Base-by-base conservation (phyloP, 202 grass and related monocot species). In the Sporobolus alterniflorus region DNA sequence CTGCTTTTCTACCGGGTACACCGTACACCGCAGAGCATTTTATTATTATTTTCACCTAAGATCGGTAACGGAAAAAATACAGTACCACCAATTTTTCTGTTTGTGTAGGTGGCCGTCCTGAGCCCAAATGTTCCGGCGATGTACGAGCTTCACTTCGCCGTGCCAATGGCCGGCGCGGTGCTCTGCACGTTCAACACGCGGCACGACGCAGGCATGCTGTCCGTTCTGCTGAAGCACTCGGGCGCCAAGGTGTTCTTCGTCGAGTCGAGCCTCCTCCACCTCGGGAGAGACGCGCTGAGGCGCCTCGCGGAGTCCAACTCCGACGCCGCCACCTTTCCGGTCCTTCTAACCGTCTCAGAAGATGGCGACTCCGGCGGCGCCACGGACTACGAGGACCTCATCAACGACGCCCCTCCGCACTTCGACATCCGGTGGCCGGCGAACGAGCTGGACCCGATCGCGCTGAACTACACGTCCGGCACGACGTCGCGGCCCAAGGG, bases 401-500 rank as follows among this genome's bases (percentile, higher is more conserved):
- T 97, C 21, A n/a, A 21, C 31, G 33, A 66, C 17, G 85, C 65
- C 1, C 68, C 88, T 2, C 42, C 75, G 6, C 18, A 51, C 41
- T 97, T 94, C 49, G 87, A 90, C 30, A 90, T 97, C 71, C 80
- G 72, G 79, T 94, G 89, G 91, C 94, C 89, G 40, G 49, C 15
- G 40, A 64, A 78, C 75, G 92, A 91, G 62, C 71, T 84, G 47
- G 92, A 92, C 51, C 90, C 92, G 11, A 97, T 97, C 79, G 20
- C 92, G 5, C 75, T 98, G 9, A 98, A 93, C 67, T 94, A 94
- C 80, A 94, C 95, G 0, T 94, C 95, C 60, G 92, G 95, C 74
- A 97, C 94, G 11, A 97, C 92, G 52, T 97, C 94, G 26, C 81
- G 83, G 69, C 90, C 94, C 17, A 94, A 97, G 74, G 94, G 92